Evolutionary conservation across 345 rosid species (phyloP).

Genomic region (Eucalyptus caleyi): DNA sequence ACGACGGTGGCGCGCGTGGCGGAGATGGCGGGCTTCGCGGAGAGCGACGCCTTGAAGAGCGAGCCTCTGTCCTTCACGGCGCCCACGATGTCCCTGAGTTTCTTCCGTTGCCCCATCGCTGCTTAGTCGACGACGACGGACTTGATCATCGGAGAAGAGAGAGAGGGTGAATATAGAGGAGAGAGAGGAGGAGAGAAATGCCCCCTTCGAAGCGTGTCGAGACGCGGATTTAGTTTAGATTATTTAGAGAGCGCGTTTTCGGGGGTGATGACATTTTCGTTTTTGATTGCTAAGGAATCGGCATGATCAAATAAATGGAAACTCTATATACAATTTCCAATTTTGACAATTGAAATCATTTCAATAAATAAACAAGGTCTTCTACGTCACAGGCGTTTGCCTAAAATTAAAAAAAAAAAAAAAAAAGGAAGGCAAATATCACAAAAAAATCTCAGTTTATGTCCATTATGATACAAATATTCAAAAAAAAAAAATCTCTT

Average conservation of each 20-base stretch:
- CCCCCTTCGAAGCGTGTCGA: not conserved
- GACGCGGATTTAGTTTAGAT: not conserved
- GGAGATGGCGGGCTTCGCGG: slow-evolving; percentile 9
- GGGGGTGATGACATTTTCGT: not conserved
- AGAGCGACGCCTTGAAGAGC: slow-evolving; percentile 22
- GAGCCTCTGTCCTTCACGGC: slow-evolving; percentile 34
- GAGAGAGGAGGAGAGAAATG: no score
- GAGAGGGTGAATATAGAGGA: not conserved
- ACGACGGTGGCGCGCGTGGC: slow-evolving; percentile 13
- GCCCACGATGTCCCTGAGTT: slow-evolving; percentile 9
- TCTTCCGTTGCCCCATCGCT: slow-evolving; percentile 23
- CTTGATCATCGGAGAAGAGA: not conserved
- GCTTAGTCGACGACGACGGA: not conserved
- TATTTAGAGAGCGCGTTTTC: not conserved
- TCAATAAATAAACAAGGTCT: not conserved
- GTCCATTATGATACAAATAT: no score
- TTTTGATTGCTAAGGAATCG: not conserved
- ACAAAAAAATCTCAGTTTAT: no score
- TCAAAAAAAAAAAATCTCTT: no score
- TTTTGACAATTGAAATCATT: not conserved
- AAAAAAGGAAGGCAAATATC: not conserved
- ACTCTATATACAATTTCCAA: not conserved
- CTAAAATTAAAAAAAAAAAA: rapidly evolving
- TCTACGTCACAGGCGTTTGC: no score
- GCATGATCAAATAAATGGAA: not conserved